Percentiles rank a stretch among this genome's conserved stretches.
Evolutionary conservation across 768 basidiomycete species (phyloP).

Genomic region (Leccinum disarticulatum): DNA sequence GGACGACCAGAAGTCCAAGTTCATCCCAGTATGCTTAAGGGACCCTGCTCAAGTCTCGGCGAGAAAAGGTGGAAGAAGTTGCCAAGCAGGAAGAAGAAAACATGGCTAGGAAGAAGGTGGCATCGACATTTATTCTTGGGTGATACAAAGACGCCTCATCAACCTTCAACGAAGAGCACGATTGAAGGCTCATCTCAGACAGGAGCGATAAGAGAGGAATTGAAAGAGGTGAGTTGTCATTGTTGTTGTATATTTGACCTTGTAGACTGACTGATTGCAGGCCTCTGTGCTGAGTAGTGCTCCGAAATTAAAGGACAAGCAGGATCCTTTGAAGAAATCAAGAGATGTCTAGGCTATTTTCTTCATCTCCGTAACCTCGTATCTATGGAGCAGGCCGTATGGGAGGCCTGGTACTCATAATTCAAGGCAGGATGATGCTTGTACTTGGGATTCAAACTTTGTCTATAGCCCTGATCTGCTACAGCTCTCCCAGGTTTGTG

Average conservation of each 20-base stretch:
- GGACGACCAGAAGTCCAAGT: constrained; percentile 65
- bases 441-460: neutral
- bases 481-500: constrained; percentile 83
- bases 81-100: constrained; percentile 81
- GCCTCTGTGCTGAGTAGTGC: constrained; percentile 53
- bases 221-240: constrained; percentile 32
- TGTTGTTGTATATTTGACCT: neutral
- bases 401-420: constrained; percentile 83
- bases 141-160: constrained; percentile 37
- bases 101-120: constrained; percentile 58
- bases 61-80: constrained; percentile 90
- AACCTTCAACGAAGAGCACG: constrained; percentile 38
- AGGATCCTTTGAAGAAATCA: constrained; percentile 99
- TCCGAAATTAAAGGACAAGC: constrained; percentile 85
- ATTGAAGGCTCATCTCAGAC: constrained; percentile 33
- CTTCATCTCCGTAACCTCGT: constrained; percentile 2
- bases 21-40: constrained; percentile 83
- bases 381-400: constrained; percentile 85
- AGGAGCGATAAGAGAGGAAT: constrained; percentile 31
- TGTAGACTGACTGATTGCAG: constrained; percentile 31
- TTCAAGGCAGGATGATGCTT: constrained; percentile 10
- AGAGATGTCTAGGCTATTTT: constrained; percentile 52
- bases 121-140: constrained; percentile 64
- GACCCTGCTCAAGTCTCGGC: constrained; percentile 82
- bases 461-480: constrained; percentile 64